A percentile compares a stretch with the other conserved stretches of the same genome.
phyloP scores from a whole-genome alignment of 2,329 filamentous ascomycete species.

The Paecilomyces sp. region DNA sequence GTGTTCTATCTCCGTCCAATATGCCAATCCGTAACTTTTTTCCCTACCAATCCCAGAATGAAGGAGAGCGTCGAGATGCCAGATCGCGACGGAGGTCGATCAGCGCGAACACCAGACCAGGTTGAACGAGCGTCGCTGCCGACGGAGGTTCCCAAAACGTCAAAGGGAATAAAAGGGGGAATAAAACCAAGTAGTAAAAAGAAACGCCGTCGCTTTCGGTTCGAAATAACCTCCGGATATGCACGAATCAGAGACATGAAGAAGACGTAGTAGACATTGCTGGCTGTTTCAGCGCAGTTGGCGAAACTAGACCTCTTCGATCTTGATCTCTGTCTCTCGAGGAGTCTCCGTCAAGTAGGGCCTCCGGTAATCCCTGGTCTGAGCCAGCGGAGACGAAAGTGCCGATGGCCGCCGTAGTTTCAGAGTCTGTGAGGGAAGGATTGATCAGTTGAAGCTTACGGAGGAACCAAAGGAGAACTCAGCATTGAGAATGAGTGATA shows the following conservation, averaged over 20 bases:
- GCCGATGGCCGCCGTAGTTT: conserved; percentile 32
- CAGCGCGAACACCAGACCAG: background rate
- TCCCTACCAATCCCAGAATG: background rate
- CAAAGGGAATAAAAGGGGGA: conserved; percentile 5
- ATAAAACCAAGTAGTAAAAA: conserved; percentile 4
- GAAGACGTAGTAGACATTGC: background rate
- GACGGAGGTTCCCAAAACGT: background rate
- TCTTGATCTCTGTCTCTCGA: conserved; percentile 4
- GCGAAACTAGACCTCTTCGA: conserved; percentile 5
- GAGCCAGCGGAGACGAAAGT: conserved; percentile 20
- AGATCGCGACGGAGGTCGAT: background rate
- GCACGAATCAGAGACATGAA: background rate
- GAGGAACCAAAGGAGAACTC: background rate
- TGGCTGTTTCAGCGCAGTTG: background rate
- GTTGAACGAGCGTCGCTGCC: background rate
- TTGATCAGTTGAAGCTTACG: background rate
- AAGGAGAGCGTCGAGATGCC: background rate
- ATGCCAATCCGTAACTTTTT: background rate
- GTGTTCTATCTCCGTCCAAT: background rate
- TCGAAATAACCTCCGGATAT: background rate
- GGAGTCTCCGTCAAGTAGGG: conserved; percentile 3
- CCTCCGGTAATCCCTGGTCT: conserved; percentile 11
- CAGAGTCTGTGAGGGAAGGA: conserved; percentile 17
- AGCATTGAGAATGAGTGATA: conserved; percentile 4
- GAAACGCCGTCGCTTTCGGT: background rate